Percentiles rank a stretch among this genome's conserved stretches.
Evolutionary conservation across 2,329 filamentous ascomycete species (phyloP).

Genomic region (Ophiocordyceps camponoti-saundersi): DNA sequence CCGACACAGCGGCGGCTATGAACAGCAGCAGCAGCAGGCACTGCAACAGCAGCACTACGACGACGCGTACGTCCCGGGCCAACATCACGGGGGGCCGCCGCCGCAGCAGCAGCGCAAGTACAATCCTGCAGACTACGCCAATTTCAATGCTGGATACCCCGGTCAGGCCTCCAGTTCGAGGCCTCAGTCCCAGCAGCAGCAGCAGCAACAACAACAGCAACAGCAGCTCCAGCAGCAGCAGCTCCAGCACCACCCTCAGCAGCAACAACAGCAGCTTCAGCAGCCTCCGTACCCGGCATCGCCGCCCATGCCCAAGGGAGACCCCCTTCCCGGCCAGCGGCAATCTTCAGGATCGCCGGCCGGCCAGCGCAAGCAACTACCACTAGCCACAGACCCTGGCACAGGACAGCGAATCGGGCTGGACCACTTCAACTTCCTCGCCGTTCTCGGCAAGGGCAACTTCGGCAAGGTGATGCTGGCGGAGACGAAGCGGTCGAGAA

Average conservation of each 20-base stretch:
- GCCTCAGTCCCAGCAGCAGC: slow-evolving; percentile 12
- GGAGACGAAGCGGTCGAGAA: slow-evolving; percentile 82
- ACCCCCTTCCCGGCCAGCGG: slow-evolving; percentile 16
- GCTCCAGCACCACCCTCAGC: slow-evolving; percentile 14
- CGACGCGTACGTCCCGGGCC: slow-evolving; percentile 17
- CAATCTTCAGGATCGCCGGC: slow-evolving; percentile 12
- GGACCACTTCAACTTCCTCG: slow-evolving; percentile 98
- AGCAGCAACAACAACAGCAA: slow-evolving; percentile 13
- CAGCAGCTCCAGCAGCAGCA: slow-evolving; percentile 1
- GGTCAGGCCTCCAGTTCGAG: slow-evolving; percentile 12
- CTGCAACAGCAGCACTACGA: slow-evolving; percentile 12
- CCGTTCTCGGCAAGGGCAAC: slow-evolving; percentile 95
- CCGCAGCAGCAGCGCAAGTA: slow-evolving; percentile 40
- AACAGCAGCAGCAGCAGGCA: slow-evolving; percentile 14
- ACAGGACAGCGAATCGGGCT: slow-evolving; percentile 77
- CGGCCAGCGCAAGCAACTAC: slow-evolving; percentile 39
- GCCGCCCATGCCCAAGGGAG: slow-evolving; percentile 19
- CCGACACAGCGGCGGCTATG: slow-evolving; percentile 16
- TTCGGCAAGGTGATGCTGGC: slow-evolving; percentile 99
- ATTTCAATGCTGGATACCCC: slow-evolving; percentile 31
- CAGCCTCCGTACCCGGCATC: slow-evolving; percentile 18
- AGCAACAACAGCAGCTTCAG: slow-evolving; percentile 17
- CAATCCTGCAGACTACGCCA: slow-evolving; percentile 63
- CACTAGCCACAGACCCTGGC: slow-evolving; percentile 53
- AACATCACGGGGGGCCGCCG: slow-evolving; percentile 9